Evolutionary conservation across 2,329 filamentous ascomycete species (phyloP), one percentile per base, ranked within the genome.

Genomic region (Monascus ruber): DNA sequence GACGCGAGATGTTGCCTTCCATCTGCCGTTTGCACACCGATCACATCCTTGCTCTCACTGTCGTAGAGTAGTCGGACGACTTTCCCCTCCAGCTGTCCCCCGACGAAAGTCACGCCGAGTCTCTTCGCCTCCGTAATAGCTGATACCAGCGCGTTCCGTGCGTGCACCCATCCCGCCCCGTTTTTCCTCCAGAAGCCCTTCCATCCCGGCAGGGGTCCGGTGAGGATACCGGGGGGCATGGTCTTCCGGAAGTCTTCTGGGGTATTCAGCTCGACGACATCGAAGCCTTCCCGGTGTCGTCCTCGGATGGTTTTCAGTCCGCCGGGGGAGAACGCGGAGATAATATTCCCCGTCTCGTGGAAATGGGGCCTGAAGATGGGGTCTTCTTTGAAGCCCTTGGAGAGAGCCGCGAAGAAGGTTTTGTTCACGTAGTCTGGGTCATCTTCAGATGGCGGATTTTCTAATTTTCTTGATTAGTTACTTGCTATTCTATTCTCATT

Each of bases 91-190:
- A 53, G 49, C 2, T 47, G 43, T 1, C 67, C 69, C 2, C 65
- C 65, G 10, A 73, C 52, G 36, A 74, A 71, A 1, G 48, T 56
- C 1, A 68, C 72, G 4, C 72, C 72, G 5, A 73, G 44, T 5
- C 58, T 55, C 38, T 59, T 46, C 1, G 70, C 68, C 46, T 73
- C 71, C 1, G 51, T 49, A 24, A 63, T 64, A 3, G 69, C 64
- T 27, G 68, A 64, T 33, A 63, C 42, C 42, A 76, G 52, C 0
- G 70, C 69, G 28, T 70, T 70, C 8, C 64, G 58, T 3, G 74
- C 72, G 45, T 70, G 69, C 1, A 74, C 68, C 72, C 72, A 77
- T 5, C 73, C 73, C 3, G 70, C 70, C 5, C 66, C 51, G 4
- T 42, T 38, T 28, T 47, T 49, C 27, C 47, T 50, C 40, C 62